Percentiles rank a stretch among this genome's conserved stretches.
Conservation (phyloP, 148 eudicot species). For the Drosera capensis region DNA sequence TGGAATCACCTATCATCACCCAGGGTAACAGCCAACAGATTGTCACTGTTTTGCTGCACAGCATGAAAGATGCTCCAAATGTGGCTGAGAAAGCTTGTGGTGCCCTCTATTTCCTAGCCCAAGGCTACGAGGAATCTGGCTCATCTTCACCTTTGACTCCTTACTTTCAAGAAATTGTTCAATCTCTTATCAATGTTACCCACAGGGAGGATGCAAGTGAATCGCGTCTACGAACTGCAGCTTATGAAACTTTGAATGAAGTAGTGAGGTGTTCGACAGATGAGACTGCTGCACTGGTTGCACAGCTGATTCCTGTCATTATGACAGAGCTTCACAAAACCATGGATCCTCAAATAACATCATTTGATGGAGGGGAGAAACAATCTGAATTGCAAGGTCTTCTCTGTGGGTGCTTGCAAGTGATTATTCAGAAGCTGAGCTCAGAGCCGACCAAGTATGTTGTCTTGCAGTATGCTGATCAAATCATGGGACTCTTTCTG, state of each 20-base stretch:
- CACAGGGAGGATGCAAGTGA: constrained; percentile 82
- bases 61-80: constrained; percentile 81
- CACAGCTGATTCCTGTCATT: constrained; percentile 62
- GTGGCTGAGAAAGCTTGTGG: constrained; percentile 93
- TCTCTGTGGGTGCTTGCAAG: constrained; percentile 83
- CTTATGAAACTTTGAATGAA: constrained; percentile 82
- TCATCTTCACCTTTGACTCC: constrained; percentile 65
- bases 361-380: constrained; percentile 61
- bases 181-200: constrained; percentile 59
- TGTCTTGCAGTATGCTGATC: constrained; percentile 72
- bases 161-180: constrained; percentile 66
- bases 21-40: constrained; percentile 71
- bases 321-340: constrained; percentile 81
- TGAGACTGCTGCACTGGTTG: constrained; percentile 61
- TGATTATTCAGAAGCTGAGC: constrained; percentile 79
- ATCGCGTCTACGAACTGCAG: constrained; percentile 65
- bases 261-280: constrained; percentile 88
- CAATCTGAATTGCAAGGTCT: constrained; percentile 78
- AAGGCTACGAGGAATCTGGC: constrained; percentile 68
- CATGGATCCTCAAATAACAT: constrained; percentile 48
- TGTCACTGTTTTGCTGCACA: constrained; percentile 60
- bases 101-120: constrained; percentile 82
- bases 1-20: constrained; percentile 61
- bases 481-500: constrained; percentile 67
- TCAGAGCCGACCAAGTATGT: constrained; percentile 48